Base-by-base conservation (phyloP, 2,329 filamentous ascomycete genomes). In the Epichloe sibirici region DNA sequence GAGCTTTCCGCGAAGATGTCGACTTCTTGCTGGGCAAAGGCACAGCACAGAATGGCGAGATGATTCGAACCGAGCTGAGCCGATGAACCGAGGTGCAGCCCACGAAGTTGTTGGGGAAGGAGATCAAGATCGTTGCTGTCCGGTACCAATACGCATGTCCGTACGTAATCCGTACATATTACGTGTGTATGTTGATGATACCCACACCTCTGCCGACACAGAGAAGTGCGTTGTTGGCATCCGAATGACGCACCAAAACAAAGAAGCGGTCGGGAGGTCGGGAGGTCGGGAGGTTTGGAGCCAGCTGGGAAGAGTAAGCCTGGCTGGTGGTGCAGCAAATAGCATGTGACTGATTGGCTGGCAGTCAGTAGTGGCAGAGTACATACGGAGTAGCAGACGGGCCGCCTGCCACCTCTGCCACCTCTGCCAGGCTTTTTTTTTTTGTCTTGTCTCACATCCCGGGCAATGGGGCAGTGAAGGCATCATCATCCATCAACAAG, bases 321-420 rank as follows among this genome's bases (percentile, higher is more conserved):
- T 35, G 34, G 34, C 12, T 12, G 17, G 40, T 9, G 13, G 23
- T 45, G 43, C 23, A 45, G 25, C 37, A 45, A 45, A 48, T 13
- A 42, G 23, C 48, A 44, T 39, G 53, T 48, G 47, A 45, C 35
- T 49, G 53, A 53, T 53, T 51, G 51, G 53, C 38, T 38, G 39
- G 38, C 7, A 5, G 43, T 11, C 21, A 28, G 38, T 47, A 35
- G 21, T 15, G 21, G n/a, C 17, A 17, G 17, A 17, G 17, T 17
- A 17, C 2, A 2, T 17, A 17, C 17, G 17, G 17, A 17, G 17
- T 17, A 17, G 17, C 17, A 31, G 28, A 31, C 28, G 28, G 25
- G 28, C 28, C 8, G 9, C 9, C 28, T 31, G 28, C 28, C 8
- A 9, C 17, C 1, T 17, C 17, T 17, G 17, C 17, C 17, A 17